These are phyloP conservation scores for Croton laevigatus DNA, from an alignment of 441 rosid species.

Conservation along the genomic window DNA sequence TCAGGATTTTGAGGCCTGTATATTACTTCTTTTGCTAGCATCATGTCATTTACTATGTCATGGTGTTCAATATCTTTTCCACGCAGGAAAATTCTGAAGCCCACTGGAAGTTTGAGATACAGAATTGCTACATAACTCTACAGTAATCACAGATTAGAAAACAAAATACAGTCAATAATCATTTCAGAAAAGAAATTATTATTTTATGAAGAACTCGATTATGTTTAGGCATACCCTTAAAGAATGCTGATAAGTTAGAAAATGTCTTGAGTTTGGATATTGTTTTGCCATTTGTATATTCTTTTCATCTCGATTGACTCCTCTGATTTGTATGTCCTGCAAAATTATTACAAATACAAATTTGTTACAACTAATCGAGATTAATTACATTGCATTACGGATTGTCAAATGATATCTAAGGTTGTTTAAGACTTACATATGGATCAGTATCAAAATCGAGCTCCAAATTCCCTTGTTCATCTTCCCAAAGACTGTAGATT, in stretches of 20 bases:
- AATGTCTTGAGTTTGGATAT: conserved; percentile 62
- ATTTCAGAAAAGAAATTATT: background rate
- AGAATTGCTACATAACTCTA: conserved; percentile 78
- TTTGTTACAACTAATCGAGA: background rate
- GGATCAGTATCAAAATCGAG: conserved; percentile 64
- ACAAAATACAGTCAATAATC: conserved; percentile 9
- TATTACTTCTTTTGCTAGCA: conserved; percentile 34
- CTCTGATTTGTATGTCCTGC: conserved; percentile 84
- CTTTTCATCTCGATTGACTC: conserved; percentile 67
- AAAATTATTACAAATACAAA: background rate
- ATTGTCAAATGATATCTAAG: background rate
- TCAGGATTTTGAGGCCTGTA: conserved; percentile 49
- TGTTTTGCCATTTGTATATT: conserved; percentile 55
- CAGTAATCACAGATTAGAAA: conserved; percentile 7
- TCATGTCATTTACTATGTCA: conserved; percentile 61
- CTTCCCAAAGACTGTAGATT: conserved; percentile 78
- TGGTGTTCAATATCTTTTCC: conserved; percentile 65
- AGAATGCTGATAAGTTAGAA: conserved; percentile 66
- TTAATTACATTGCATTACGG: no score
- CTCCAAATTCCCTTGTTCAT: conserved; percentile 57
- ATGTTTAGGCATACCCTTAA: conserved; percentile 44
- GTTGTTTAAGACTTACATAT: conserved; percentile 33
- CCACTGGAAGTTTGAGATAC: conserved; percentile 56
- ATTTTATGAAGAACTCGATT: no score
- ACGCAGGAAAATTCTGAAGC: conserved; percentile 57